Base-by-base conservation (phyloP, 2,329 filamentous ascomycete species). In the Diaporthe longicolla region DNA sequence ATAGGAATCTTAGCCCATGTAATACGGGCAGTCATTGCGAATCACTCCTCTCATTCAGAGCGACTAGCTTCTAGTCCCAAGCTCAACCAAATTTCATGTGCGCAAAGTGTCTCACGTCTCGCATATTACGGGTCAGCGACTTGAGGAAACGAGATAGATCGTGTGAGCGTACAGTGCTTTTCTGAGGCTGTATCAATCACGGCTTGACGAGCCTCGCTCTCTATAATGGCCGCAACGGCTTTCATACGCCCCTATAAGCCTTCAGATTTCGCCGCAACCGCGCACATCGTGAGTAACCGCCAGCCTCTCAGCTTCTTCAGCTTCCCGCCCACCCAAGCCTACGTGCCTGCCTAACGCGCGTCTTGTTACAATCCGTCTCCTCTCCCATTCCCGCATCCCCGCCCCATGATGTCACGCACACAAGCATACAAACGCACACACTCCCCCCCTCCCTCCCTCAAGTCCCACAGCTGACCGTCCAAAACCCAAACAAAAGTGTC, bases 401-500 rank as follows among this genome's bases (percentile, higher is more conserved):
- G 5, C 29, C 55, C 15, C 52, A 55, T 13, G 21, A 40, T 40
- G 45, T 50, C 45, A n/a, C 13, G 9, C 17, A 48, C 6, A 21
- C 17, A 17, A 15, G 6, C 40, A 43, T 17, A 43, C 15, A 43
- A 32, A 32, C 29, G 7, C 37, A 37, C 37, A 37, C 37, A 1
- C 37, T 1, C 37, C 2, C 10, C 4, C 37, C 1, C 37, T 15
- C 37, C 37, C 19, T 9, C 15, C 40, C 40, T 13, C 7, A 19
- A 54, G 40, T 1, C 8, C 52, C 8, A 4, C n/a, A 2, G 5
- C 37, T 50, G 13, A 70, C 40, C 24, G 11, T 26, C 24, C 48
- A 52, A 52, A 24, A 24, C 59, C 10, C n/a, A 32, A 26, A 21
- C 11, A 35, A 35, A 76, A 88, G 87, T 88, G 87, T 79, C 84